phyloP scores from a whole-genome alignment of 306 rosid species.

The Prinsepia uniflora region DNA sequence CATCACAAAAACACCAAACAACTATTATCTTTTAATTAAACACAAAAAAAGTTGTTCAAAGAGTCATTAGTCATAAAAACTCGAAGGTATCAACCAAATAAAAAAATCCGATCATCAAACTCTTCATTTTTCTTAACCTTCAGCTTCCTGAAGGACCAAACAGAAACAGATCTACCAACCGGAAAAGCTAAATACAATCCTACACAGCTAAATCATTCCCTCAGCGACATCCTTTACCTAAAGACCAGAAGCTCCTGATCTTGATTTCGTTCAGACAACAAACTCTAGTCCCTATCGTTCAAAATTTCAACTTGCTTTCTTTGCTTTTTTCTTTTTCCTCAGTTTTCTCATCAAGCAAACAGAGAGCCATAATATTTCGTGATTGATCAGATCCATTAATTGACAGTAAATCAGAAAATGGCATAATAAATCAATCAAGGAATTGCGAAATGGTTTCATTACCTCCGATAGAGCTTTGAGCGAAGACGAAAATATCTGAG shows the following conservation, averaged over 20 bases:
- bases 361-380: background rate
- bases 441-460: background rate
- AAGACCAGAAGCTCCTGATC: too few relatives aligned
- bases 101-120: background rate
- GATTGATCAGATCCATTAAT: background rate
- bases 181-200: background rate
- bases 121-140: background rate
- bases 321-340: constrained; percentile 2
- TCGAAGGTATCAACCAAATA: background rate
- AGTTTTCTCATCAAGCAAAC: background rate
- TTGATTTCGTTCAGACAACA: background rate
- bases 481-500: background rate
- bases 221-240: background rate
- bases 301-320: background rate
- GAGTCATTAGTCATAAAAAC: background rate
- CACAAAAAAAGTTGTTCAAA: background rate
- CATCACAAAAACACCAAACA: too few relatives aligned
- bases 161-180: constrained; percentile 17
- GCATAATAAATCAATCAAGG: background rate
- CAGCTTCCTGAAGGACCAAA: background rate
- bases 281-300: background rate
- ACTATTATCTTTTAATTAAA: background rate
- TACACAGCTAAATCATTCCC: background rate
- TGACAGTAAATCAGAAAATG: too few relatives aligned
- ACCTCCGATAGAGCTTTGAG: background rate